phyloP scores from a whole-genome alignment of 352 stramenopile species.

The Pythium brassicae region DNA sequence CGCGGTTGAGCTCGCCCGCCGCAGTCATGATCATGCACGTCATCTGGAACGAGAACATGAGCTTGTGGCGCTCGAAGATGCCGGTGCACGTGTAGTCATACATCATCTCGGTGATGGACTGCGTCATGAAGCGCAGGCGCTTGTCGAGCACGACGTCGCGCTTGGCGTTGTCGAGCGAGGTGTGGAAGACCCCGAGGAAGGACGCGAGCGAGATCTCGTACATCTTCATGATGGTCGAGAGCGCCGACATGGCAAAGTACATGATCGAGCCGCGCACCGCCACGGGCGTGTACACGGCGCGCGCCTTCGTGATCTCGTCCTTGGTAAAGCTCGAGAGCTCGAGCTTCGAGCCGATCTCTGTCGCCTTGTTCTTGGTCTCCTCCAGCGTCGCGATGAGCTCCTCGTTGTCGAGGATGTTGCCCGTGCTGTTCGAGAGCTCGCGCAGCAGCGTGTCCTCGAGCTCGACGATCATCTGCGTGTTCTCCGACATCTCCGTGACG shows the following conservation, averaged over 20 bases:
- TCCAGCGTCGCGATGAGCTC: constrained; percentile 93
- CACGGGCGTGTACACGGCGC: constrained; percentile 89
- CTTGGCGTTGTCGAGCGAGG: constrained; percentile 87
- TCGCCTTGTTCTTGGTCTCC: constrained; percentile 94
- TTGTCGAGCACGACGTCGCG: constrained; percentile 89
- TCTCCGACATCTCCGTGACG: constrained; percentile 92
- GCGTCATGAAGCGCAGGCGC: constrained; percentile 84
- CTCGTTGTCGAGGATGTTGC: constrained; percentile 95
- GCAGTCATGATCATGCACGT: constrained; percentile 94
- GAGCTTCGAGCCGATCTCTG: constrained; percentile 92
- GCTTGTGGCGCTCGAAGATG: constrained; percentile 97
- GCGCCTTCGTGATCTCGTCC: constrained; percentile 91
- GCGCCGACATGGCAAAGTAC: constrained; percentile 92
- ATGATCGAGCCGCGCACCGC: constrained; percentile 91
- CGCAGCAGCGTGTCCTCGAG: constrained; percentile 91
- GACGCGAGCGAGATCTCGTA: constrained; percentile 94
- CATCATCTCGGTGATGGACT: constrained; percentile 90
- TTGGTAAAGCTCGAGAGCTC: constrained; percentile 92
- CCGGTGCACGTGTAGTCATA: constrained; percentile 97
- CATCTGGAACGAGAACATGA: constrained; percentile 97
- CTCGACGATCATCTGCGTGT: constrained; percentile 90
- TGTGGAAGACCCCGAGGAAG: constrained; percentile 92
- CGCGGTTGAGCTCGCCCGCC: constrained; percentile 74
- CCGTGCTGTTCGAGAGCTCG: constrained; percentile 85
- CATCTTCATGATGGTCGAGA: constrained; percentile 94